Conservation (phyloP, 129 eudicot species). For the Rutidosis leptorrhynchoides region DNA sequence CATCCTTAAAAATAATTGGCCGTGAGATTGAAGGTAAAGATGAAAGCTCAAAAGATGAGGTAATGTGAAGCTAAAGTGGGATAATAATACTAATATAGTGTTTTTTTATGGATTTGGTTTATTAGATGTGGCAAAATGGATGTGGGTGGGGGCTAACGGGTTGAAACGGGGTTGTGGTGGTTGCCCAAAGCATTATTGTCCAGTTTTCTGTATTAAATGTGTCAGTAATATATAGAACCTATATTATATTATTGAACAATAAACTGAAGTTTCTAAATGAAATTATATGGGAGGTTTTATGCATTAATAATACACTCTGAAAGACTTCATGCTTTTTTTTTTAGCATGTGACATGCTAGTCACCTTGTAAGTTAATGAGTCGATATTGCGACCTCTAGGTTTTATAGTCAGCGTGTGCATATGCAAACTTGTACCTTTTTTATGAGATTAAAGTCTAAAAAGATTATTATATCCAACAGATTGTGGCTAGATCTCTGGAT, state of each 20-base stretch:
- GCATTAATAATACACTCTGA: neutral
- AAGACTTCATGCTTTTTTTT: neutral
- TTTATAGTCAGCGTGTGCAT: neutral
- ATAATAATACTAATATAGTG: neutral
- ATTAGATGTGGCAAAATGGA: neutral
- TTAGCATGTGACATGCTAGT: neutral
- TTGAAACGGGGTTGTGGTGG: neutral
- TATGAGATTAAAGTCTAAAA: conserved; percentile 6
- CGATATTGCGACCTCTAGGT: neutral
- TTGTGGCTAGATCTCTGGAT: conserved; percentile 66
- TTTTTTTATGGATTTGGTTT: neutral
- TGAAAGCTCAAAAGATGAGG: conserved; percentile 63
- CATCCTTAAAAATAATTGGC: conserved; percentile 52
- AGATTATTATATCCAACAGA: conserved; percentile 37
- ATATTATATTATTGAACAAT: neutral
- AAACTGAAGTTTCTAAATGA: neutral
- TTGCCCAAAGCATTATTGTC: neutral
- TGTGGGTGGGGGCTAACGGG: neutral
- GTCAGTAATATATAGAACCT: neutral
- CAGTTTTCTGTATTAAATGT: neutral
- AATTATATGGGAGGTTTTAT: neutral
- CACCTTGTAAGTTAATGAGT: neutral
- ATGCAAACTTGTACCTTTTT: neutral
- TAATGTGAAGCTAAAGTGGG: conserved; percentile 24
- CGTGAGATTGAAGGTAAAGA: conserved; percentile 41